phyloP scores from a whole-genome alignment of 1,284 basidiomycete species.

The Trichosporon sp. region DNA sequence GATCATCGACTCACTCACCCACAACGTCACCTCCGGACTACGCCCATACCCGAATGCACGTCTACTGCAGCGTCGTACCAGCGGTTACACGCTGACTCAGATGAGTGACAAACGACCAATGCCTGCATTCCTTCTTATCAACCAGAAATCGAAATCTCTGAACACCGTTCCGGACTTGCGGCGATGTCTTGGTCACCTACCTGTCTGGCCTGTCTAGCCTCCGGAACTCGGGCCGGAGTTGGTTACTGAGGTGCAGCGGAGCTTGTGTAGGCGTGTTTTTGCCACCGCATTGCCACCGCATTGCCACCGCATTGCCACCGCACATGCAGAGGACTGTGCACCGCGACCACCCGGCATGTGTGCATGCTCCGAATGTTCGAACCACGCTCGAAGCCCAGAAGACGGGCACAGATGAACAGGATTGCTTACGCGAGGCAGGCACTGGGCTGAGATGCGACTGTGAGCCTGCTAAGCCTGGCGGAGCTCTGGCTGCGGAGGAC shows the following conservation, averaged over 20 bases:
- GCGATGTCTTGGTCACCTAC: background rate
- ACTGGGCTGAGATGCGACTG: background rate
- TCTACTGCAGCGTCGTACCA: too few species aligned
- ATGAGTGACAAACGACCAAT: background rate
- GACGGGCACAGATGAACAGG: background rate
- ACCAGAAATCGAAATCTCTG: background rate
- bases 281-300: background rate
- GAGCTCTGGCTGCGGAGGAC: background rate
- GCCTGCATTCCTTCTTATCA: background rate
- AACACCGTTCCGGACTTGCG: background rate
- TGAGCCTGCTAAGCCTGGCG: background rate
- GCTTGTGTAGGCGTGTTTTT: background rate
- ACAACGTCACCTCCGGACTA: background rate
- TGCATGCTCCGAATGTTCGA: background rate
- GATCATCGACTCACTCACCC: background rate
- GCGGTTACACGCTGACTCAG: background rate
- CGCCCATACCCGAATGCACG: background rate
- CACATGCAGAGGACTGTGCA: background rate
- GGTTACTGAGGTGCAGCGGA: background rate
- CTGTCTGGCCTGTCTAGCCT: too few species aligned
- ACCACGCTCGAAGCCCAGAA: too few species aligned
- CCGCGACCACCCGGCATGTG: background rate
- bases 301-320: background rate
- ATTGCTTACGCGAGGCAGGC: conserved; percentile 3
- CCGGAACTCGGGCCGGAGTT: conserved; percentile 4